Percentiles rank a stretch among this genome's conserved stretches.
These are phyloP conservation scores for Fusarium xylarioides DNA, from an alignment of 2,329 filamentous ascomycete species.

Conservation along the genomic window DNA sequence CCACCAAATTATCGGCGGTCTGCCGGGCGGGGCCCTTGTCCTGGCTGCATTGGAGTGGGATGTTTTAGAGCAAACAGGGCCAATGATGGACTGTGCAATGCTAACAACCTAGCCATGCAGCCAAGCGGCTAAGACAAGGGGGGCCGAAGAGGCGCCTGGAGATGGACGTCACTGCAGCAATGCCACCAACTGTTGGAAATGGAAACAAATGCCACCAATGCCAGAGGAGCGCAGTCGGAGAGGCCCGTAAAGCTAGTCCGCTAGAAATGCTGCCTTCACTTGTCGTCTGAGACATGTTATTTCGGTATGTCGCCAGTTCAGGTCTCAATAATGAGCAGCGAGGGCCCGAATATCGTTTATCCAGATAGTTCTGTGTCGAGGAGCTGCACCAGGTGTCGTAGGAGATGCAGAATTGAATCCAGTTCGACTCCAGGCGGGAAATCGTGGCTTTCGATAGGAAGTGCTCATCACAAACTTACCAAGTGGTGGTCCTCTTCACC, in stretches of 20 bases:
- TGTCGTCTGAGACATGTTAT: slow-evolving; percentile 20
- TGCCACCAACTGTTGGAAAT: slow-evolving; percentile 26
- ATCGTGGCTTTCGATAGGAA: slow-evolving; percentile 1
- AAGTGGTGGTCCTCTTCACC: slow-evolving; percentile 30
- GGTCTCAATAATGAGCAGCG: slow-evolving; percentile 2
- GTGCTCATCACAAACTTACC: slow-evolving; percentile 40
- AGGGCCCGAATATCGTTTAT: slow-evolving; percentile 10
- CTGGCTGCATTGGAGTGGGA: slow-evolving; percentile 32
- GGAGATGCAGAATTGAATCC: background rate
- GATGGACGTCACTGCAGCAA: slow-evolving; percentile 39
- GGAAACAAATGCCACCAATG: slow-evolving; percentile 32
- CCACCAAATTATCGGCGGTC: slow-evolving; percentile 30
- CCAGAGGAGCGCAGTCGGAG: slow-evolving; percentile 18
- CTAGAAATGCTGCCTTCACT: slow-evolving; percentile 2
- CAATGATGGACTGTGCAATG: slow-evolving; percentile 39
- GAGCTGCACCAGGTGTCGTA: slow-evolving; percentile 2
- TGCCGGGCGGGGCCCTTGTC: slow-evolving; percentile 27
- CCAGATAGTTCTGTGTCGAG: background rate
- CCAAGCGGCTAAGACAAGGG: slow-evolving; percentile 41
- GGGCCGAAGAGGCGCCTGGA: slow-evolving; percentile 23
- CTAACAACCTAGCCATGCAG: slow-evolving; percentile 28
- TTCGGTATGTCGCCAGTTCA: slow-evolving; percentile 9
- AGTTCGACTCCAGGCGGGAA: background rate
- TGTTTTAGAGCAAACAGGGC: slow-evolving; percentile 18
- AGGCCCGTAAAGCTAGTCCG: slow-evolving; percentile 15